phyloP scores from a whole-genome alignment of 139 green algal genomes.

The Chlorella sorokiniana region DNA sequence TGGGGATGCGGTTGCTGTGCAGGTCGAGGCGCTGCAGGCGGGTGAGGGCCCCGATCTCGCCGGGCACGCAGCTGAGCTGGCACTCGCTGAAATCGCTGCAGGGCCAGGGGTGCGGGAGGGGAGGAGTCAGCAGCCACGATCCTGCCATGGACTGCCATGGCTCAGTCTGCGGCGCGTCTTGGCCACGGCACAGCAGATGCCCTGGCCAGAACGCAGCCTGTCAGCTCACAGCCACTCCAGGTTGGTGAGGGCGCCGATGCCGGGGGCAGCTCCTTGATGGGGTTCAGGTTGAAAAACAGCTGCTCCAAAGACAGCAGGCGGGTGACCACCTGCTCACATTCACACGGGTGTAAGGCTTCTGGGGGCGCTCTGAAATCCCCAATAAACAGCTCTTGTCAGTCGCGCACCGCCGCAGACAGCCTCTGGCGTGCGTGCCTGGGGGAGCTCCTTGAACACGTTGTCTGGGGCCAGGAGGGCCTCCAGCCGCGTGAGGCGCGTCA shows the following conservation, averaged over 20 bases:
- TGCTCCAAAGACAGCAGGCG: constrained; percentile 17
- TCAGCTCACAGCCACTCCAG: constrained; percentile 40
- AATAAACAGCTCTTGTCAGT: background rate
- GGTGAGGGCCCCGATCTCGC: constrained; percentile 29
- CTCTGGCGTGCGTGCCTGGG: background rate
- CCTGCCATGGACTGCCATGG: background rate
- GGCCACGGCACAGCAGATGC: background rate
- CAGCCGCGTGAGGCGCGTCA: constrained; percentile 21
- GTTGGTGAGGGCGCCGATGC: constrained; percentile 31
- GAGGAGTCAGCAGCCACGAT: background rate
- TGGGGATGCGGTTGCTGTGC: constrained; percentile 32
- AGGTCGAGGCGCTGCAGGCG: constrained; percentile 34
- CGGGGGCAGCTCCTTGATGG: constrained; percentile 27
- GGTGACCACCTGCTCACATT: background rate
- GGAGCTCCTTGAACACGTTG: constrained; percentile 41
- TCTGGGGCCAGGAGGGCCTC: constrained; percentile 11
- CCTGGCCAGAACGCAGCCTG: background rate
- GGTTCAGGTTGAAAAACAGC: constrained; percentile 41
- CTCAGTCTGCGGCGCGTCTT: background rate
- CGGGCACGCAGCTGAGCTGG: constrained; percentile 14
- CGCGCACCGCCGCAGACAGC: too few relatives aligned
- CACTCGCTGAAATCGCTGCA: constrained; percentile 41
- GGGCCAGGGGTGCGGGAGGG: background rate
- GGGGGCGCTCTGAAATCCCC: too few relatives aligned
- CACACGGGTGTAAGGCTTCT: too few relatives aligned